phyloP scores from a whole-genome alignment of 2,329 filamentous ascomycete genomes.

The Macrophomina pseudophaseolina region DNA sequence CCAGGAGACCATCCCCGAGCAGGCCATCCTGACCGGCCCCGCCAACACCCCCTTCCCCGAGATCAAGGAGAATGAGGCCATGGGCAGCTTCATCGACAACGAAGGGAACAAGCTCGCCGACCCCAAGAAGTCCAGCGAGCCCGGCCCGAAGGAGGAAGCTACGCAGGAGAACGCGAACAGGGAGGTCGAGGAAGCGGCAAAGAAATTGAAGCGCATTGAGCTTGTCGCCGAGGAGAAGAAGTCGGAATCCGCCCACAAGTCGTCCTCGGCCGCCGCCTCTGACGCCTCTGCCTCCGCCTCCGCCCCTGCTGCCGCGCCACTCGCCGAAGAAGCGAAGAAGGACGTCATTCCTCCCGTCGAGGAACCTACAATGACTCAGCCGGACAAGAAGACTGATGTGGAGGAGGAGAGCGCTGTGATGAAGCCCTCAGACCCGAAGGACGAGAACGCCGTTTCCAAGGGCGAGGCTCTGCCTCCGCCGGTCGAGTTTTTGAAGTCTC shows the following conservation, averaged over 20 bases:
- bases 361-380: constrained; percentile 42
- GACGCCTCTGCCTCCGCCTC: not conserved
- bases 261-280: not conserved
- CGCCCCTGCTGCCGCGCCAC: not conserved
- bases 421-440: constrained; percentile 48
- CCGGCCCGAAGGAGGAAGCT: constrained; percentile 30
- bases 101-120: constrained; percentile 38
- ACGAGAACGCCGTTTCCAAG: constrained; percentile 44
- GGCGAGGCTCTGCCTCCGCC: constrained; percentile 44
- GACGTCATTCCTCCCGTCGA: constrained; percentile 30
- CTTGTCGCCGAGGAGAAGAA: constrained; percentile 21
- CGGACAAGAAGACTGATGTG: constrained; percentile 50
- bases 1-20: constrained; percentile 48
- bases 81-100: constrained; percentile 29
- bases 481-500: constrained; percentile 32
- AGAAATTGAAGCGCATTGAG: constrained; percentile 14
- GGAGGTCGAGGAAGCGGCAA: constrained; percentile 19
- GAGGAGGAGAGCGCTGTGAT: constrained; percentile 48
- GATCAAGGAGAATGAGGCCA: constrained; percentile 33
- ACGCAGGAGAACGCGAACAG: constrained; percentile 27
- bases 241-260: constrained; percentile 1
- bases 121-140: constrained; percentile 45
- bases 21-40: constrained; percentile 47
- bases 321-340: constrained; percentile 23
- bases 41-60: constrained; percentile 42